Percentiles rank a stretch among this genome's conserved stretches.
Conservation (phyloP, 768 basidiomycete genomes). For the Lentinus tigrinus region DNA sequence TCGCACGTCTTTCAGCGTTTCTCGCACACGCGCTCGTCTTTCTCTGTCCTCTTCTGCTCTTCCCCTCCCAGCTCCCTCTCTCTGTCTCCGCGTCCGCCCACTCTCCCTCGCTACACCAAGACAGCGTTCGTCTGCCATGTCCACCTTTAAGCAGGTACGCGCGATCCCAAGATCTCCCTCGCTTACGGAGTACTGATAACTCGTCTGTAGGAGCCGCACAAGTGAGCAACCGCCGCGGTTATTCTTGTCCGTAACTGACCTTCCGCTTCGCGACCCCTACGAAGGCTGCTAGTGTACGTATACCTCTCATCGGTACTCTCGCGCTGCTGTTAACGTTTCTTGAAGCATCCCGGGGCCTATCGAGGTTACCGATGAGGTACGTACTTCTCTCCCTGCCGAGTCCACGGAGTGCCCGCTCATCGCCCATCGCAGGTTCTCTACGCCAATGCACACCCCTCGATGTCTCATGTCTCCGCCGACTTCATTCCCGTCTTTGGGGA, state of each 20-base stretch:
- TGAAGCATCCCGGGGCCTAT: constrained; percentile 53
- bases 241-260: neutral
- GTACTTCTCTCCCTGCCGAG: constrained; percentile 4
- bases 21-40: constrained; percentile 12
- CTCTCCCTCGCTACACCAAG: neutral
- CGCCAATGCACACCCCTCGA: constrained; percentile 89
- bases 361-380: constrained; percentile 59
- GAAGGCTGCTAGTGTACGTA: constrained; percentile 27
- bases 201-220: constrained; percentile 42
- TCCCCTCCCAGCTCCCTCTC: constrained; percentile 4
- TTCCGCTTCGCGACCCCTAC: neutral
- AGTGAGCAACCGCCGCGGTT: constrained; percentile 35
- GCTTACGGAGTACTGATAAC: neutral
- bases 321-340: constrained; percentile 14
- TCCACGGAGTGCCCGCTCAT: neutral
- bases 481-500: constrained; percentile 89
- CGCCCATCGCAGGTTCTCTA: constrained; percentile 61
- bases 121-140: constrained; percentile 22
- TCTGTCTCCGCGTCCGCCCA: neutral
- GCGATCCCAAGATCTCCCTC: neutral
- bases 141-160: constrained; percentile 35
- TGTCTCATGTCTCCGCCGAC: constrained; percentile 87
- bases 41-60: constrained; percentile 12
- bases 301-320: neutral
- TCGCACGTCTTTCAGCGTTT: constrained; percentile 5